A percentile compares a stretch with the other conserved stretches of the same genome.
Evolutionary conservation across 495 filamentous ascomycete genomes (phyloP).

Genomic region (Hypomontagnella monticulosa): DNA sequence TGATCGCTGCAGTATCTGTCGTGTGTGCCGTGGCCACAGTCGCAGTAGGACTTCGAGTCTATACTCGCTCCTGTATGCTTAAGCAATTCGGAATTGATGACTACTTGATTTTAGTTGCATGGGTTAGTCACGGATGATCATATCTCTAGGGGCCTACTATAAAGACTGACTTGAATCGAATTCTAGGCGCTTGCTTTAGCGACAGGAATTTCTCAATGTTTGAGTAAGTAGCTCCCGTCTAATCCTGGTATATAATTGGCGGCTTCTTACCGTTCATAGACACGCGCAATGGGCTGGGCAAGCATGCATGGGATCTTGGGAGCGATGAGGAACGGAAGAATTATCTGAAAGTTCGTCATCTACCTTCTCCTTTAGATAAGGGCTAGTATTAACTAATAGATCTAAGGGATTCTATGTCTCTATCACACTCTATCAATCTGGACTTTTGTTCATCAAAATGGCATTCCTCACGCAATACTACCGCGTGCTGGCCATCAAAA

Average conservation of each 20-base stretch:
- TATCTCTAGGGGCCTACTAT: background rate
- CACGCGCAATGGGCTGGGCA: slow-evolving; percentile 48
- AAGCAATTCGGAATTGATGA: slow-evolving; percentile 57
- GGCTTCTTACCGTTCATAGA: slow-evolving; percentile 28
- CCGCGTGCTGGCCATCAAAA: slow-evolving; percentile 48
- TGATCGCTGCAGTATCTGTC: slow-evolving; percentile 37
- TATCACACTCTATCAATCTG: slow-evolving; percentile 55
- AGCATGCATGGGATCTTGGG: slow-evolving; percentile 44
- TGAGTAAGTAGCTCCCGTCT: slow-evolving; percentile 21
- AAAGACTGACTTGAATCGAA: slow-evolving; percentile 15
- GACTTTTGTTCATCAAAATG: slow-evolving; percentile 53
- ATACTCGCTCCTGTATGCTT: slow-evolving; percentile 51
- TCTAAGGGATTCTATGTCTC: slow-evolving; percentile 53
- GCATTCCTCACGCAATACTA: slow-evolving; percentile 57
- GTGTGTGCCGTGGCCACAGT: slow-evolving; percentile 47
- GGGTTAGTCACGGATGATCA: slow-evolving; percentile 23
- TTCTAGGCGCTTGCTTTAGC: slow-evolving; percentile 30
- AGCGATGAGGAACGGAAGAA: slow-evolving; percentile 25
- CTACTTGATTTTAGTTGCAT: slow-evolving; percentile 42
- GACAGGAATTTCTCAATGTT: slow-evolving; percentile 39
- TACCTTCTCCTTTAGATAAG: background rate
- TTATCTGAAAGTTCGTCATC: slow-evolving; percentile 38
- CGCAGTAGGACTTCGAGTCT: slow-evolving; percentile 50
- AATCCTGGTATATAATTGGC: background rate
- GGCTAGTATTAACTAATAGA: background rate